A percentile compares a stretch with the other conserved stretches of the same genome.
Evolutionary conservation across 257 asterid species (phyloP).

Genomic region (Voacanga thouarsii): DNA sequence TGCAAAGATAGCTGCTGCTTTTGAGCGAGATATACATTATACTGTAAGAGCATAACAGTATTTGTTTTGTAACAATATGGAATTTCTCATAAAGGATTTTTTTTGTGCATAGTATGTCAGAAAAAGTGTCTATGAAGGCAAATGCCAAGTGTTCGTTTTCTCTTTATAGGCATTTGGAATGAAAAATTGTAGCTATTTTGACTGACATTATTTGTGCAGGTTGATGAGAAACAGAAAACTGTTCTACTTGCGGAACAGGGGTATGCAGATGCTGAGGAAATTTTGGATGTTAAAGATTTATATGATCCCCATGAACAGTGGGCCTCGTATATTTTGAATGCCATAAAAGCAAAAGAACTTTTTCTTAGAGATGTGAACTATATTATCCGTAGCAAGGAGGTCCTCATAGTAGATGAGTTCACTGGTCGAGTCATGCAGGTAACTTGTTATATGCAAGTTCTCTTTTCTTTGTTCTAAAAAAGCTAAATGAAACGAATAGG

Average conservation of each 20-base stretch:
- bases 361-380: slow-evolving; percentile 93
- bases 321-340: slow-evolving; percentile 94
- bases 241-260: slow-evolving; percentile 93
- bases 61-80: not conserved
- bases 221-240: slow-evolving; percentile 88
- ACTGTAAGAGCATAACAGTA: slow-evolving; percentile 48
- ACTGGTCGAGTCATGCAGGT: slow-evolving; percentile 99
- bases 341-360: slow-evolving; percentile 93
- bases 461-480: slow-evolving; percentile 11
- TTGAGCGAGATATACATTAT: slow-evolving; percentile 85
- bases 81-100: not conserved
- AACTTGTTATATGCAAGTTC: slow-evolving; percentile 23
- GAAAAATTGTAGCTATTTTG: not conserved
- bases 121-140: not conserved
- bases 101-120: not conserved
- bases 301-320: slow-evolving; percentile 99
- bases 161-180: not conserved
- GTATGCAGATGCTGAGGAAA: slow-evolving; percentile 97
- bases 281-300: slow-evolving; percentile 84
- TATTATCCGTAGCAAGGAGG: slow-evolving; percentile 90
- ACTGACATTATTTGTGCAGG: slow-evolving; percentile 51
- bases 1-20: slow-evolving; percentile 90
- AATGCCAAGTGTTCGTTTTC: not conserved
- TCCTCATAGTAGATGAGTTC: slow-evolving; percentile 93
- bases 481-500: slow-evolving; percentile 2